These are phyloP conservation scores for Endoconidiophora polonica DNA, from an alignment of 2,329 filamentous ascomycete genomes.

Conservation along the genomic window DNA sequence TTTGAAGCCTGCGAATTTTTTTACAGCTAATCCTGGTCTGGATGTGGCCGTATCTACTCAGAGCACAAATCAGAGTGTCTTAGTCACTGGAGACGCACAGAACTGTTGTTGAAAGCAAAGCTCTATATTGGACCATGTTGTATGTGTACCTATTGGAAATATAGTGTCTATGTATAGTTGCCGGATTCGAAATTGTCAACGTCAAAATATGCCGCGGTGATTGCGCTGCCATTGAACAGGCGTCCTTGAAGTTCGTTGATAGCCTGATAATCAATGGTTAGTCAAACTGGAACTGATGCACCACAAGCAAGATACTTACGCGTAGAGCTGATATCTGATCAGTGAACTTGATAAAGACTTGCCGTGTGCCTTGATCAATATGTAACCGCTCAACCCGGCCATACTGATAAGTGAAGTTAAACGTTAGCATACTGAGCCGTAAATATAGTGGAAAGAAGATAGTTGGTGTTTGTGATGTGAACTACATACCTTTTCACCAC, in stretches of 20 bases:
- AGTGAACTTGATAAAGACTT: conserved; percentile 89
- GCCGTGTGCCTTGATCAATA: conserved; percentile 45
- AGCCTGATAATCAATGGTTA: conserved; percentile 35
- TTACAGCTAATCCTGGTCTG: conserved; percentile 31
- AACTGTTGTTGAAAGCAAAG: neutral
- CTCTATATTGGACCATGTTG: neutral
- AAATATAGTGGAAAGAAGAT: no score
- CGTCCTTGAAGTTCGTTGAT: conserved; percentile 80
- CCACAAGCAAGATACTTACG: conserved; percentile 32
- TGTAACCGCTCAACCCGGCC: conserved; percentile 67
- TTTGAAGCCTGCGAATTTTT: conserved; percentile 38
- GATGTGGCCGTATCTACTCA: conserved; percentile 30
- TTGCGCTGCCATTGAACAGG: conserved; percentile 73
- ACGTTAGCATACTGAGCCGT: neutral
- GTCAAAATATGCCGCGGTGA: conserved; percentile 70
- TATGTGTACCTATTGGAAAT: neutral
- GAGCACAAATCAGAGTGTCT: conserved; percentile 21
- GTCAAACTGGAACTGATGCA: neutral
- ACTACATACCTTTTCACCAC: conserved; percentile 52
- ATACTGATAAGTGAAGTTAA: conserved; percentile 35
- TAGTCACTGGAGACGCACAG: neutral
- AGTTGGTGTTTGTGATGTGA: neutral
- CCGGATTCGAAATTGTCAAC: conserved; percentile 65
- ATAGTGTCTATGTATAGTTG: conserved; percentile 25
- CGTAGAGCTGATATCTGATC: conserved; percentile 68